These are phyloP conservation scores for Xylariaceae sp. DNA, from an alignment of 2,329 filamentous ascomycete species.

Conservation along the genomic window DNA sequence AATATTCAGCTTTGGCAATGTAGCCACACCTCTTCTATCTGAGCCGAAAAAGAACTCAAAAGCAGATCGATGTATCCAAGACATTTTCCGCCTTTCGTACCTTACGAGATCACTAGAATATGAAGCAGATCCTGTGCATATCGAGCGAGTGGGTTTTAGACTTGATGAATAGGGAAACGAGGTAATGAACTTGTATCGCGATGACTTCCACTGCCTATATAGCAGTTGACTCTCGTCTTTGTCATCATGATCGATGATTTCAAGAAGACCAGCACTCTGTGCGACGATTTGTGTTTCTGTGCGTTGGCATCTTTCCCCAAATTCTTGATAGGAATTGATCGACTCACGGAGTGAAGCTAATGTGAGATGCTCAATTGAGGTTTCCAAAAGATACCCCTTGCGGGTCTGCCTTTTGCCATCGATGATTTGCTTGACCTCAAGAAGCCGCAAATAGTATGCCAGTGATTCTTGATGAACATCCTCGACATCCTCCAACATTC, in stretches of 20 bases:
- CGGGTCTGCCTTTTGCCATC: not conserved
- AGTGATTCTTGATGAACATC: slow-evolving; percentile 6
- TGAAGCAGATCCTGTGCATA: not conserved
- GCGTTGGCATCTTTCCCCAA: not conserved
- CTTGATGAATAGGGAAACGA: not conserved
- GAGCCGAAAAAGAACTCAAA: slow-evolving; percentile 9
- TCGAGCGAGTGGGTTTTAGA: not conserved
- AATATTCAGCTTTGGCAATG: not conserved
- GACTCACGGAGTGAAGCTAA: not conserved
- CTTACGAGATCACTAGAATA: slow-evolving; percentile 7
- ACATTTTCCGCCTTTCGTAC: not conserved
- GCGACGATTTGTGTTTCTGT: slow-evolving; percentile 3
- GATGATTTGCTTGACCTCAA: not conserved
- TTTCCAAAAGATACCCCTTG: not conserved
- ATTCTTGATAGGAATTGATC: slow-evolving; percentile 7
- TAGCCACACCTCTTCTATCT: no score
- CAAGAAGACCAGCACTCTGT: slow-evolving; percentile 10
- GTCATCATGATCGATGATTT: not conserved
- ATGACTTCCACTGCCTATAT: not conserved
- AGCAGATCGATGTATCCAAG: slow-evolving; percentile 14
- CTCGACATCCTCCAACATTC: slow-evolving; percentile 3
- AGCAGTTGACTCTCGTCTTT: not conserved
- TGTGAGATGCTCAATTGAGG: not conserved
- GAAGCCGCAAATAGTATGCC: slow-evolving; percentile 2
- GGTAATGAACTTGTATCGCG: not conserved